phyloP scores from a whole-genome alignment of 768 basidiomycete genomes.

The Amylocystis lapponica region DNA sequence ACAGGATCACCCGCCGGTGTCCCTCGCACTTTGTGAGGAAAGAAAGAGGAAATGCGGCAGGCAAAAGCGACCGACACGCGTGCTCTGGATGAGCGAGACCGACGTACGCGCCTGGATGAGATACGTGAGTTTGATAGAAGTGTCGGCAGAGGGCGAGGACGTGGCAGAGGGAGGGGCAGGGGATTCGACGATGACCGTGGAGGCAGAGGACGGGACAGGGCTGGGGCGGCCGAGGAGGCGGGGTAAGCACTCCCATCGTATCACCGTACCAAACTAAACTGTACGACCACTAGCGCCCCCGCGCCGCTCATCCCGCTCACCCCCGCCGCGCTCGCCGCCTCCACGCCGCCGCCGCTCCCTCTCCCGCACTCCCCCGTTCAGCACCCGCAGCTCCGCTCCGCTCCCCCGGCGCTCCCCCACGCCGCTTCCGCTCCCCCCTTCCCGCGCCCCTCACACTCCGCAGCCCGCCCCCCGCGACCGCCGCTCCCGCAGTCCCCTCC shows the following conservation, averaged over 20 bases:
- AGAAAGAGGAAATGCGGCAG: constrained; percentile 86
- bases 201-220: constrained; percentile 49
- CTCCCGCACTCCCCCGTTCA: constrained; percentile 26
- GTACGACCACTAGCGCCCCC: constrained; percentile 11
- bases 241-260: constrained; percentile 25
- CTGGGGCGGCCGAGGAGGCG: constrained; percentile 66
- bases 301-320: constrained; percentile 12
- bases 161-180: constrained; percentile 45
- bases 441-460: constrained; percentile 25
- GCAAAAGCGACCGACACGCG: constrained; percentile 57
- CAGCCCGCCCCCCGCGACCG: constrained; percentile 9
- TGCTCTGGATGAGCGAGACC: constrained; percentile 65
- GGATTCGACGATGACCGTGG: constrained; percentile 43
- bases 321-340: constrained; percentile 36
- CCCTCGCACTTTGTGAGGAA: constrained; percentile 84
- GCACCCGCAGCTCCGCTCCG: constrained; percentile 38
- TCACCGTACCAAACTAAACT: background rate
- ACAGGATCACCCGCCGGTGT: constrained; percentile 86
- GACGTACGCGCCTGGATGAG: constrained; percentile 63
- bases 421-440: constrained; percentile 13
- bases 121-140: constrained; percentile 57
- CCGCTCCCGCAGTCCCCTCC: constrained; percentile 17
- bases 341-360: constrained; percentile 40
- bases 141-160: constrained; percentile 45
- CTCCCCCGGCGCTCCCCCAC: constrained; percentile 20